Percentiles rank a stretch among this genome's conserved stretches.
Conservation (phyloP, 169 alveolate genomes). For the Hepatocystis sp. region DNA sequence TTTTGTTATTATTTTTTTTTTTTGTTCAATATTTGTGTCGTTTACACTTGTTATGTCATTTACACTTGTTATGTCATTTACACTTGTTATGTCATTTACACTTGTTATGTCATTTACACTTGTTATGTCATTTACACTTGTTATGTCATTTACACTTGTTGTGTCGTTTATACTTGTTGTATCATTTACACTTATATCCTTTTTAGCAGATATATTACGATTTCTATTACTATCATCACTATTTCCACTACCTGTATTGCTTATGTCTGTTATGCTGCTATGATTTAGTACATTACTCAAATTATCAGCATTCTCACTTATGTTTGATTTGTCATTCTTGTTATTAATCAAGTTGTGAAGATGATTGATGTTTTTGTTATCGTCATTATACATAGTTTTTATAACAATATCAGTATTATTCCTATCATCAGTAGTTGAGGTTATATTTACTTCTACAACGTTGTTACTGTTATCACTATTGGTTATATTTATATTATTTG, state of each 20-base stretch:
- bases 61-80: too few species aligned
- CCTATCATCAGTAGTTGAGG: neutral
- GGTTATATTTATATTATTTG: too few species aligned
- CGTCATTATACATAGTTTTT: neutral
- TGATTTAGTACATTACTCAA: neutral
- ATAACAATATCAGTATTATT: neutral
- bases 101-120: too few species aligned
- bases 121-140: neutral
- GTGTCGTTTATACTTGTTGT: neutral
- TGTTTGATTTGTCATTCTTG: neutral
- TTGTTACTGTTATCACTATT: neutral
- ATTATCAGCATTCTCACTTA: neutral
- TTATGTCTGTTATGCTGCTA: neutral
- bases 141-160: neutral
- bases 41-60: too few species aligned
- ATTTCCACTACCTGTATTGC: neutral
- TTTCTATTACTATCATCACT: neutral
- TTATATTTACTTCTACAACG: neutral
- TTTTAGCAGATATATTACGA: neutral
- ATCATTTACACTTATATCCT: neutral
- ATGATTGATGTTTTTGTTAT: too few species aligned
- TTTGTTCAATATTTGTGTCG: too few species aligned
- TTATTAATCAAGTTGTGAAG: neutral
- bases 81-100: too few species aligned
- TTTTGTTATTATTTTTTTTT: too few species aligned